phyloP scores from a whole-genome alignment of 2,329 filamentous ascomycete genomes.

The Monosporascus cannonballus region DNA sequence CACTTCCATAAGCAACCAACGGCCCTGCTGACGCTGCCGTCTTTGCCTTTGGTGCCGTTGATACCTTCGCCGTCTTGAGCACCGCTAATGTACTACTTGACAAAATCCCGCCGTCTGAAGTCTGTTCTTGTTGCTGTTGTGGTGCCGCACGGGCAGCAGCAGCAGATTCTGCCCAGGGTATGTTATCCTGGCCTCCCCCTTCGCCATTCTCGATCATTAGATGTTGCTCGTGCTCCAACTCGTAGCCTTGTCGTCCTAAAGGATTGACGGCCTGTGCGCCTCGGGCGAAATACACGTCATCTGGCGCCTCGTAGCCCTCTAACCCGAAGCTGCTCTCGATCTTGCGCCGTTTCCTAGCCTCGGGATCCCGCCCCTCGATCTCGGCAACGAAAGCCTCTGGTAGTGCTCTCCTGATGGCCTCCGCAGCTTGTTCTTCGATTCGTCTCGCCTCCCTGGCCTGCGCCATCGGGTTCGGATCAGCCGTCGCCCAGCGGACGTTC shows the following conservation, averaged over 20 bases:
- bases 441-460: slow-evolving; percentile 83
- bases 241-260: slow-evolving; percentile 50
- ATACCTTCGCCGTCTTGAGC: slow-evolving; percentile 53
- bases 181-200: slow-evolving; percentile 34
- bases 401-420: slow-evolving; percentile 81
- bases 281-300: slow-evolving; percentile 86
- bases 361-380: slow-evolving; percentile 84
- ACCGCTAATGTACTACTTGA: slow-evolving; percentile 78
- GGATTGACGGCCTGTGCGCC: slow-evolving; percentile 64
- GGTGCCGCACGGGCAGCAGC: slow-evolving; percentile 33
- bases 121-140: slow-evolving; percentile 29
- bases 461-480: slow-evolving; percentile 91
- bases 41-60: slow-evolving; percentile 49
- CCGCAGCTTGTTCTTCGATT: slow-evolving; percentile 93
- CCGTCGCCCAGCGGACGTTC: slow-evolving; percentile 95
- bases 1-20: slow-evolving; percentile 83
- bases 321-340: slow-evolving; percentile 85
- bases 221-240: slow-evolving; percentile 56
- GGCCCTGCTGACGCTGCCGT: slow-evolving; percentile 55
- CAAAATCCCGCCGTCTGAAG: slow-evolving; percentile 59
- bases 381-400: slow-evolving; percentile 89
- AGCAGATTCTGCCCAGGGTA: background rate
- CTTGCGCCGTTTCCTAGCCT: slow-evolving; percentile 80
- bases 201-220: slow-evolving; percentile 54
- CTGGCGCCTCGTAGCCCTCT: slow-evolving; percentile 87